phyloP scores from a whole-genome alignment of 495 filamentous ascomycete genomes.

The Aspergillus ostianus region DNA sequence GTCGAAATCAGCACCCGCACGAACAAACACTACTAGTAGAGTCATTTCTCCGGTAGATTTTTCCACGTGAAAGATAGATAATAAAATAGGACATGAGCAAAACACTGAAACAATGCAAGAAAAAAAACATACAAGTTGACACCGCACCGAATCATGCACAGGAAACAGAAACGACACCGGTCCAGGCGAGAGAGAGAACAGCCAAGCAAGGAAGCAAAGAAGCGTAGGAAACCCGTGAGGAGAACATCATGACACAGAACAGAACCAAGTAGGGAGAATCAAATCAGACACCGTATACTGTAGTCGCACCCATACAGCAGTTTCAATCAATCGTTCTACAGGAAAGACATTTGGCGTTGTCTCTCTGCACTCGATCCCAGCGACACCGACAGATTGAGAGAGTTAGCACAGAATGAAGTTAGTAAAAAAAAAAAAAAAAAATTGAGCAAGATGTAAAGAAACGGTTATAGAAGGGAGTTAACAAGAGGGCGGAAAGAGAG shows the following conservation, averaged over 20 bases:
- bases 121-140: not conserved
- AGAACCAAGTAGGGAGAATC: not conserved
- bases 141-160: conserved; percentile 9
- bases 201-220: not conserved
- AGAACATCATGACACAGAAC: not conserved
- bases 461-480: not conserved
- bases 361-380: conserved; percentile 4
- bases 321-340: conserved; percentile 9
- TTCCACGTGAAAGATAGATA: not conserved
- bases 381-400: not conserved
- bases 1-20: not conserved
- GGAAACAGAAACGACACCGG: not conserved
- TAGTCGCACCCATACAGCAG: not conserved
- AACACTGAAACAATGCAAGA: not conserved
- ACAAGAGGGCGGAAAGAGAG: not conserved
- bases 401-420: not conserved
- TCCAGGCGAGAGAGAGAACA: not conserved
- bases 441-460: not conserved
- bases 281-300: conserved; percentile 4
- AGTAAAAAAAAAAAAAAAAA: not conserved
- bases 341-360: not conserved
- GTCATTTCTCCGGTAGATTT: not conserved
- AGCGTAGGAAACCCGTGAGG: not conserved
- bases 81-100: not conserved
- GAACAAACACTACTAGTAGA: not conserved